Base-by-base conservation (phyloP, 2,329 filamentous ascomycete species). In the Dothidotthia symphoricarpi region DNA sequence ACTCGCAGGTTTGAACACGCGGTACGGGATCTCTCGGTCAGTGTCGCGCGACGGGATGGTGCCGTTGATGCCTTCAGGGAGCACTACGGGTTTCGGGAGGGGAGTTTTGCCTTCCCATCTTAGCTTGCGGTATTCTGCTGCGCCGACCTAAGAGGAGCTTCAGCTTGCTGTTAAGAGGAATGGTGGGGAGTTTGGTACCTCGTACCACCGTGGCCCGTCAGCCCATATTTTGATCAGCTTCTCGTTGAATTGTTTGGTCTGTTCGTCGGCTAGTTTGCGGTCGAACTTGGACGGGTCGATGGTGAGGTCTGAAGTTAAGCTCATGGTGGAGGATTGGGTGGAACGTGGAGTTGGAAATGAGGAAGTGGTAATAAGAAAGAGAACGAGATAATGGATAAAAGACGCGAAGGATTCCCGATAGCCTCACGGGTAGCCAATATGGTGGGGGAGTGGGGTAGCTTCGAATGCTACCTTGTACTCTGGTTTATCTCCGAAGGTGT, bases 41-140 rank as follows among this genome's bases (percentile, higher is more conserved):
- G 56, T 12, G 3, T 81, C 76, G 4, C 78, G 65, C 1, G 77
- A 80, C 0, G 76, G 76, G 6, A 82, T 62, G 0, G 46, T 59
- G 41, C 70, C 65, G 36, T 78, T 71, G 6, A 71, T 59, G 16
- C 71, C 78, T 13, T 66, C 61, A 0, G 71, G 64, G 0, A 81
- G 61, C 3, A 73, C 62, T 2, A 67, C 56, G 0, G 74, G 73
- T 36, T 64, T 66, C 2, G 75, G 75, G 2, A 79, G 53, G 0
- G 71, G 65, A 0, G 75, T 78, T 49, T 81, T 72, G 26, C 77
- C 77, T 15, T 70, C 69, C 63, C 69, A 71, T 11, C 73, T 66
- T 70, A 80, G 75, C 47, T 75, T 65, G 3, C 78, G 71, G 52
- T 78, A 81, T 49, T 70, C 72, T 11, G 68, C 64, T 6, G 75